Base-by-base conservation (phyloP, 176 grass and related monocot species). In the Musa schizocarpa region DNA sequence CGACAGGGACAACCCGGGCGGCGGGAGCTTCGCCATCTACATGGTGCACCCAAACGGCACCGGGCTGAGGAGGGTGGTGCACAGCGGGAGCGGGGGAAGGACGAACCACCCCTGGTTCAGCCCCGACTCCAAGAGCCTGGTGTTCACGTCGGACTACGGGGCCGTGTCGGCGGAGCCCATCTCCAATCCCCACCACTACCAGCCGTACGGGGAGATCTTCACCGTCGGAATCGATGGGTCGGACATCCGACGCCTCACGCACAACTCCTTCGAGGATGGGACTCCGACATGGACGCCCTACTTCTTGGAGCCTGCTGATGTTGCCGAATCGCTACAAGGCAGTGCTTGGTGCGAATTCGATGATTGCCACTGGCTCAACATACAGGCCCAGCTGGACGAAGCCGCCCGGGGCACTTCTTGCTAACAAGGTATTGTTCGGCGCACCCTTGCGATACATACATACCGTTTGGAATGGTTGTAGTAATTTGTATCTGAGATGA, bases 231-330 rank as follows among this genome's bases (percentile, higher is more conserved):
- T 91, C 17, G 94, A 98, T 65, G 94, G 94, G 17, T 63, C 86
- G 0, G 76, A 61, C 48, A 82, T 98, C 7, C 79, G 51, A 5
- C 86, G 90, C 29, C 94, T 98, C 26, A 93, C 88, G 1, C 88
- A 93, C 76, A 93, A 91, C 74, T 93, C 95, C 1, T 98, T 88
- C 21, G 95, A 98, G 82, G 95, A 98, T 71, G 94, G 95, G 13
- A 93, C 90, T 5, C 94, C 90, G 19, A 43, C 90, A n/a, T 98
- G 94, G 94, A 89, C 85, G 2, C 81, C 76, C 0, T 65, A 82
- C 54, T 87, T 80, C 48, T 69, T 89, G 50, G 50, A 98, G 49
- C 86, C 84, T 0, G 71, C 13, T 3, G 86, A 98, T 55, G 86
- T 98, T 48, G 74, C 74, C 3, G 90, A 98, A 76, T 85, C 72